phyloP scores from a whole-genome alignment of 1,139 yeast species.

The Kurtzmaniella natalensis region DNA sequence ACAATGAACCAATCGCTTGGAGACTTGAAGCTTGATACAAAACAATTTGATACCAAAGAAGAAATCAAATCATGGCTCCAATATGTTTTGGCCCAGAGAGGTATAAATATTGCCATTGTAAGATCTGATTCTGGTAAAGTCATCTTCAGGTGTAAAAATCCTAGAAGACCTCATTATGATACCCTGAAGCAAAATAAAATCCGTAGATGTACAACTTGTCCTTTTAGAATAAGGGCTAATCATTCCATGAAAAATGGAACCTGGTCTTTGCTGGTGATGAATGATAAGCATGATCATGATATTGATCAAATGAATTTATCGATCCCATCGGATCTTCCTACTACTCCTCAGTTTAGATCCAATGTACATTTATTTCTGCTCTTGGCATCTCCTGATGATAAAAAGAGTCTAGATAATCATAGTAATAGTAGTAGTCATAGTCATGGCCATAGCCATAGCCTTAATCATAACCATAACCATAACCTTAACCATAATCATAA shows the following conservation, averaged over 20 bases:
- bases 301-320: constrained; percentile 5
- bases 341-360: no score
- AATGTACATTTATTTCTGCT: constrained; percentile 1
- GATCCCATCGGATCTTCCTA: constrained; percentile 2
- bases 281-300: constrained; percentile 47
- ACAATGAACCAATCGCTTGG: constrained; percentile 7
- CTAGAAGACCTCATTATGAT: constrained; percentile 19
- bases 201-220: constrained; percentile 41
- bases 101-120: constrained; percentile 63
- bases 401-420: no score
- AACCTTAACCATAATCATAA: background rate
- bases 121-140: constrained; percentile 66
- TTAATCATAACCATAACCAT: background rate
- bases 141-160: constrained; percentile 59
- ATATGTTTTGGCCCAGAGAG: constrained; percentile 39
- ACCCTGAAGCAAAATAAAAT: constrained; percentile 14
- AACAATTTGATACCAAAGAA: constrained; percentile 15
- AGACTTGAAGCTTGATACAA: constrained; percentile 14
- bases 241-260: constrained; percentile 48
- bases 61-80: constrained; percentile 71
- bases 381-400: constrained; percentile 4
- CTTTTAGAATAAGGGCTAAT: constrained; percentile 68
- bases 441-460: no score
- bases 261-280: constrained; percentile 62
- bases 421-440: background rate